Evolutionary conservation across 176 grass and related monocot species (phyloP).

Genomic region (Oryza longistaminata): DNA sequence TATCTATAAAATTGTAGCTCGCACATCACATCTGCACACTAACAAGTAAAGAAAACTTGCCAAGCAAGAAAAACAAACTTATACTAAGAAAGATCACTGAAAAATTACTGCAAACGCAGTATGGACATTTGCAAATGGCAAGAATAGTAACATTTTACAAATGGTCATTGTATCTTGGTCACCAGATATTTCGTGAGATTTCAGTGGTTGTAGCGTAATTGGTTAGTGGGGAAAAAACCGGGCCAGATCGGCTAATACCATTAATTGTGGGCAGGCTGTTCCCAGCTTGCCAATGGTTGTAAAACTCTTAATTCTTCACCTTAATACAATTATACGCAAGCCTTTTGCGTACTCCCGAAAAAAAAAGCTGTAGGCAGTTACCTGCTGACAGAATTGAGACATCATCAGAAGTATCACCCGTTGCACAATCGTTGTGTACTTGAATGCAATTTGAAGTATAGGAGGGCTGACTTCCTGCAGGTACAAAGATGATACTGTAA

Average conservation of each 20-base stretch:
- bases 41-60: background rate
- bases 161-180: background rate
- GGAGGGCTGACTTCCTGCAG: slow-evolving; percentile 56
- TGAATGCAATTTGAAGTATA: slow-evolving; percentile 90
- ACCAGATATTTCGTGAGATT: too few species aligned
- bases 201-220: too few species aligned
- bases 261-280: too few species aligned
- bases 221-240: too few species aligned
- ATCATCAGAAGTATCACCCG: slow-evolving; percentile 43
- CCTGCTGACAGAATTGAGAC: slow-evolving; percentile 41
- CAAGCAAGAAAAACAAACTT: slow-evolving; percentile 4
- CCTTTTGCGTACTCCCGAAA: too few species aligned
- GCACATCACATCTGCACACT: slow-evolving; percentile 20
- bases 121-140: slow-evolving; percentile 18
- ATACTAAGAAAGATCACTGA: background rate
- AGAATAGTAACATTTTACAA: background rate
- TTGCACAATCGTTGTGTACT: slow-evolving; percentile 78
- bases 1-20: background rate
- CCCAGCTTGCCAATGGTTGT: too few species aligned
- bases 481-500: background rate
- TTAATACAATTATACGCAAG: too few species aligned
- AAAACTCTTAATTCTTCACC: too few species aligned
- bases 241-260: too few species aligned
- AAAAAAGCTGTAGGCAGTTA: slow-evolving; percentile 1
- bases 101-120: background rate